Evolutionary conservation across 805 yeast species (phyloP).

Genomic region (Ogataea populi-albae): DNA sequence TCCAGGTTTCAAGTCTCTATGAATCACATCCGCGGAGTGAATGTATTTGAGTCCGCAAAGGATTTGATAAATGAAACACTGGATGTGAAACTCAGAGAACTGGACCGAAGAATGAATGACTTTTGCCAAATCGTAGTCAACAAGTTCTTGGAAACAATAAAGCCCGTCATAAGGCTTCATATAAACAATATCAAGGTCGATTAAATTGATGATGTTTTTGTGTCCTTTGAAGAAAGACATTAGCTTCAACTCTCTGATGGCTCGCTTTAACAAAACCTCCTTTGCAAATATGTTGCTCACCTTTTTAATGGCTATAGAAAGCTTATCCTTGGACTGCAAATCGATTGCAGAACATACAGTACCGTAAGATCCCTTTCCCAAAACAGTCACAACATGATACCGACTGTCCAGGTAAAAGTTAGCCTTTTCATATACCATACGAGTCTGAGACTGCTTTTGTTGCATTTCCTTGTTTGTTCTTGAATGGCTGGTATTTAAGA

Average conservation of each 20-base stretch:
- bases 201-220: slow-evolving; percentile 68
- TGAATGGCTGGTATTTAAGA: slow-evolving; percentile 13
- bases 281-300: slow-evolving; percentile 66
- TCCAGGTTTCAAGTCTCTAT: slow-evolving; percentile 90
- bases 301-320: slow-evolving; percentile 72
- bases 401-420: slow-evolving; percentile 62
- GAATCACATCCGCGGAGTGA: slow-evolving; percentile 90
- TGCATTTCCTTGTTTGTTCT: slow-evolving; percentile 14
- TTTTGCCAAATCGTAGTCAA: slow-evolving; percentile 75
- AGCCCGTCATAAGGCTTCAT: slow-evolving; percentile 76
- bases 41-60: slow-evolving; percentile 84
- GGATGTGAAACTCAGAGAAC: slow-evolving; percentile 81
- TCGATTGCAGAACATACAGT: slow-evolving; percentile 76
- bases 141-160: slow-evolving; percentile 83
- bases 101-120: slow-evolving; percentile 78
- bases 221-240: slow-evolving; percentile 86
- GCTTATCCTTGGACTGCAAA: slow-evolving; percentile 35
- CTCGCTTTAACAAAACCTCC: slow-evolving; percentile 69
- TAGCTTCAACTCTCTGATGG: slow-evolving; percentile 76
- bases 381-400: slow-evolving; percentile 52
- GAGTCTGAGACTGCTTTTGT: slow-evolving; percentile 11
- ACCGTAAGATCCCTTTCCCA: slow-evolving; percentile 88
- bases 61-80: slow-evolving; percentile 73
- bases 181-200: slow-evolving; percentile 71
- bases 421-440: slow-evolving; percentile 45